Conservation (phyloP, 2,329 filamentous ascomycete genomes). For the Lasiodiplodia gonubiensis region DNA sequence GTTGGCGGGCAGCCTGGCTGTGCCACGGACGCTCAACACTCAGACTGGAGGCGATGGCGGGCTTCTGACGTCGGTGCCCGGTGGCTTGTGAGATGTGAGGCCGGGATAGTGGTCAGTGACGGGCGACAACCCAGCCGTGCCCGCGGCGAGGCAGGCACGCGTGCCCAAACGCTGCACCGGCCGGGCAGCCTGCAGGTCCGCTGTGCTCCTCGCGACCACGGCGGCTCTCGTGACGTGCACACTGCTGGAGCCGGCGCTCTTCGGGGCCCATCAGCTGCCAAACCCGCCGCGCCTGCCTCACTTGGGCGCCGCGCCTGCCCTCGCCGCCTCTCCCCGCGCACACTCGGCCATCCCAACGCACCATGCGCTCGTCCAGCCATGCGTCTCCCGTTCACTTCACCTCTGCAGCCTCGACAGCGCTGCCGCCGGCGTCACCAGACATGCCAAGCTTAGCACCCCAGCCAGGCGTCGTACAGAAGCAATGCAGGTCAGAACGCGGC, state of each 20-base stretch:
- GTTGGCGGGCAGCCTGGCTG: not conserved
- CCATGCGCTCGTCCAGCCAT: not conserved
- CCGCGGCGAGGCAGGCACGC: constrained; percentile 3
- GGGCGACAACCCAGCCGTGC: not conserved
- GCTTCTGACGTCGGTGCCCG: constrained; percentile 23
- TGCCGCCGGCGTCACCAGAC: constrained; percentile 1
- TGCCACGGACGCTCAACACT: not conserved
- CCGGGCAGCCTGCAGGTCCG: not conserved
- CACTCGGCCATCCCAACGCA: too few species aligned
- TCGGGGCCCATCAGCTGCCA: not conserved
- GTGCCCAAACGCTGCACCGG: not conserved
- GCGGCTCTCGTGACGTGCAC: not conserved
- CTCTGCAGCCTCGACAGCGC: not conserved
- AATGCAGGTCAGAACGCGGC: constrained; percentile 12
- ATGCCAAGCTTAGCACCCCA: constrained; percentile 24
- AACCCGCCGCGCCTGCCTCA: not conserved
- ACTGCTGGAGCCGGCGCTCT: not conserved
- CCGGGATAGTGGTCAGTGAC: constrained; percentile 23
- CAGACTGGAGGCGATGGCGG: not conserved
- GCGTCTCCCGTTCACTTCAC: not conserved
- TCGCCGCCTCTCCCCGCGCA: not conserved
- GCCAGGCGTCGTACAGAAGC: constrained; percentile 24
- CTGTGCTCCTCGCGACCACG: not conserved
- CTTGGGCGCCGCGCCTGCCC: not conserved
- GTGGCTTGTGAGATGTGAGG: constrained; percentile 24